Conservation (phyloP, 2,329 filamentous ascomycete species). For the Pseudocercospora fuligena region DNA sequence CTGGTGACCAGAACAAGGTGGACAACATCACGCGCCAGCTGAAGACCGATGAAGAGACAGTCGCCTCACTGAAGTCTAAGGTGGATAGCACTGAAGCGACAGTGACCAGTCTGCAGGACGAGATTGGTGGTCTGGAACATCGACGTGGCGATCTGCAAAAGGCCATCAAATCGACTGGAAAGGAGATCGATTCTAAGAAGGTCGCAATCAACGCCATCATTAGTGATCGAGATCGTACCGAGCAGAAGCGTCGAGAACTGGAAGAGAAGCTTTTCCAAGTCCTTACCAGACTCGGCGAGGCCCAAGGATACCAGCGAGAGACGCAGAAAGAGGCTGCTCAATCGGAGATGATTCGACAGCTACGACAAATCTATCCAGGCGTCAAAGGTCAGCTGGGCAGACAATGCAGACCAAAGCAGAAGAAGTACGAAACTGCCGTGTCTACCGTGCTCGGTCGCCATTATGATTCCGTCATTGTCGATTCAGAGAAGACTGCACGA, state of each 20-base stretch:
- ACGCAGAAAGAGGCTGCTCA: conserved; percentile 78
- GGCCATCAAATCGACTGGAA: conserved; percentile 65
- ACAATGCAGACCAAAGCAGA: conserved; percentile 93
- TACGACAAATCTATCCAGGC: conserved; percentile 90
- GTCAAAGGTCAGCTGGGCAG: conserved; percentile 90
- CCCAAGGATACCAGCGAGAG: conserved; percentile 82
- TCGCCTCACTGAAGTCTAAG: conserved; percentile 86
- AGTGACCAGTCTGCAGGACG: conserved; percentile 73
- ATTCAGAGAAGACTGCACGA: conserved; percentile 90
- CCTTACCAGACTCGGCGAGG: conserved; percentile 78
- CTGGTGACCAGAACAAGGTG: conserved; percentile 78
- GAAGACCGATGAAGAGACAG: conserved; percentile 89
- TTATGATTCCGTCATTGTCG: conserved; percentile 92
- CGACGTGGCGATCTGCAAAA: conserved; percentile 68
- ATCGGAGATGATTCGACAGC: conserved; percentile 80
- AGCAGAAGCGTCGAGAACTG: conserved; percentile 82
- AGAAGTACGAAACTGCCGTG: conserved; percentile 93
- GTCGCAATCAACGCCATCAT: conserved; percentile 85
- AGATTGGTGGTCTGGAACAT: conserved; percentile 71
- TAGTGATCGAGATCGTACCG: conserved; percentile 79
- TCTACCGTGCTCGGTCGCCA: conserved; percentile 89
- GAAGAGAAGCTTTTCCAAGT: conserved; percentile 90
- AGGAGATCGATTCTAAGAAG: conserved; percentile 85
- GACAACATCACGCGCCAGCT: conserved; percentile 86
- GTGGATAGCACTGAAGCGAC: conserved; percentile 78